Base-by-base conservation (phyloP, 306 rosid species). In the Pueraria montana region DNA sequence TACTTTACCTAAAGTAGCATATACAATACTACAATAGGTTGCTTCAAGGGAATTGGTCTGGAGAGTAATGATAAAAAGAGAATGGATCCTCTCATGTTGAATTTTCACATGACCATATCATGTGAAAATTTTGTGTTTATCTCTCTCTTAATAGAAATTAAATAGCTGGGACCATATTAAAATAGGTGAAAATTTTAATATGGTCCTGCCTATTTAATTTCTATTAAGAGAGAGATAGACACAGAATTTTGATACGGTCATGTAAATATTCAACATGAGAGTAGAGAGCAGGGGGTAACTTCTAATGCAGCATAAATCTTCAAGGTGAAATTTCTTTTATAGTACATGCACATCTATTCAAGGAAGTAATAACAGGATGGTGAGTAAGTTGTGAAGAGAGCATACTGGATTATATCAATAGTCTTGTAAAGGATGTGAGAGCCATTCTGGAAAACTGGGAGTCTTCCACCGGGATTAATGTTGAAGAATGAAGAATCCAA, bases 381-480 rank as follows among this genome's bases (percentile, higher is more conserved):
- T 14, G 26, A 73, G 77, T 36, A 43, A 24, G 56, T 12, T 49
- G 81, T 45, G 85, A 63, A 77, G 89, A 74, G 87, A 58, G 65
- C 94, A 36, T 96, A 91, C 99, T 87, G 94, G 86, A 96, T 96
- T 58, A 92, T 91, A 84, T 96, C 98, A 38, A 96, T 87, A 3
- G 97, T 86, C 78, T 90, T 77, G 84, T 86, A 92, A 82, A 94
- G 89, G 83, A 92, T 85, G 87, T 91, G 98, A 53, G 89, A 84
- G 45, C 98, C 99, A 30, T 96, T 96, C 81, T 94, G 93, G 88
- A 96, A 94, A 71, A 94, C 95, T 2, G 97, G 97, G 52, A 96
- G 92, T 68, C 82, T 90, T 79, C 94, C 97, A 61, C 81, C 86
- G 0, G 91, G 92, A 84, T 91, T 94, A 91, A 87, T 92, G 87